Evolutionary conservation across 306 rosid species (phyloP), one percentile per base, ranked within the genome.

Genomic region (Urtica urens): DNA sequence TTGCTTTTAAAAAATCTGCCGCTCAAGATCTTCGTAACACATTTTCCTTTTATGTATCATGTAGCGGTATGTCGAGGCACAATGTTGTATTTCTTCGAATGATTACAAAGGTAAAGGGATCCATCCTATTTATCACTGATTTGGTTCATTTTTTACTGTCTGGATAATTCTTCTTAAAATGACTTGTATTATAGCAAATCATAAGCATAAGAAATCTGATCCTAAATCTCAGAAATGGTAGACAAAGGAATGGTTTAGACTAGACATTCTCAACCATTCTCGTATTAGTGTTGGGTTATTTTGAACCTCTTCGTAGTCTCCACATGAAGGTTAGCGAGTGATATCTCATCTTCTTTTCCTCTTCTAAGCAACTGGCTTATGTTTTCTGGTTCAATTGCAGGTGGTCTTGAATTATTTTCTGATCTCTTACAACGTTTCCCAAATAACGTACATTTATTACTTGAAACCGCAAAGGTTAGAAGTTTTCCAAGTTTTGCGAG

Each of bases 381-480:
- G 26, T 56, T 37, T 34, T 38, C 50, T 9, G 46, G 42, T 62
- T 50, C 60, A 20, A 53, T 59, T 76, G 76, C 79, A 92, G 99
- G 96, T 73, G 96, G 93, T 65, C 74, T 85, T 81, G 99, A 92
- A 65, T 74, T 73, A 53, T 79, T 77, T 67, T 56, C 69, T 20
- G 99, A 92, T 66, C 92, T 92, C 52, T 75, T 79, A 57, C 96
- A 82, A 65, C 96, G 99, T 58, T 92, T 85, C 70, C 99, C 99
- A 29, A 82, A 79, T 68, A 92, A 92, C 62, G 45, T 44, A 65
- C 94, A 92, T 72, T 65, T 92, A 53, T 59, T 92, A 53, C 99
- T 92, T 63, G 99, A 92, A 74, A 76, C 76, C 68, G 96, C 96
- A 11, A 92, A 92, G 99, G 99, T 81, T 66, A 56, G 81, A 49